Evolutionary conservation across 1,139 yeast genomes (phyloP).

Genomic region (Yamadazyma spencermartinsiae): DNA sequence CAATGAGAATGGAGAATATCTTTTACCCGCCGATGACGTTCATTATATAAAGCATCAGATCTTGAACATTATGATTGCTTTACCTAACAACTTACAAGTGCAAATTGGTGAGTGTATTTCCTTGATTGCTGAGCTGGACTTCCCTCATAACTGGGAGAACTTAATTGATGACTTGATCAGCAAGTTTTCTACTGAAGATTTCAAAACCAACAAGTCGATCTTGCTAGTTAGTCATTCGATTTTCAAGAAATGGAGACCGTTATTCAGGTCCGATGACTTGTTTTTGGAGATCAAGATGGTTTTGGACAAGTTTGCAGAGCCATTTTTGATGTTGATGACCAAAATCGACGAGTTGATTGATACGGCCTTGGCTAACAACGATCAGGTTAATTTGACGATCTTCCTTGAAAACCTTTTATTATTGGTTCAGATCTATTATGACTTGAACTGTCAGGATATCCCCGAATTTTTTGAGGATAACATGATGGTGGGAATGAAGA

Average conservation of each 20-base stretch:
- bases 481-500: conserved; percentile 70
- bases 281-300: conserved; percentile 87
- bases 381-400: conserved; percentile 47
- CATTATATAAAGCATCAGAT: conserved; percentile 71
- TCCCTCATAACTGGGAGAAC: conserved; percentile 86
- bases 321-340: conserved; percentile 68
- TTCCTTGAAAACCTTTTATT: conserved; percentile 72
- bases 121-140: conserved; percentile 92
- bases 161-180: conserved; percentile 74
- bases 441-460: conserved; percentile 94
- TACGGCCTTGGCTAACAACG: conserved; percentile 36
- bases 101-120: conserved; percentile 95
- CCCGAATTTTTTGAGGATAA: conserved; percentile 98
- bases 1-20: conserved; percentile 81
- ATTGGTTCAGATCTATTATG: conserved; percentile 80
- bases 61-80: conserved; percentile 75
- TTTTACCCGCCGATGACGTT: conserved; percentile 63
- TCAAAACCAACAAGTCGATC: conserved; percentile 80
- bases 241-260: conserved; percentile 95
- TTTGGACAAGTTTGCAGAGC: conserved; percentile 78
- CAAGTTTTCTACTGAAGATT: conserved; percentile 63
- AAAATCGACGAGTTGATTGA: conserved; percentile 68
- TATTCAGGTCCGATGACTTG: conserved; percentile 87
- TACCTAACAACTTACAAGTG: conserved; percentile 74
- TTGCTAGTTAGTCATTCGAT: conserved; percentile 92